Percentiles rank a stretch among this genome's conserved stretches.
These are phyloP conservation scores for Hirschfeldia incana DNA, from an alignment of 345 rosid species.

Conservation along the genomic window DNA sequence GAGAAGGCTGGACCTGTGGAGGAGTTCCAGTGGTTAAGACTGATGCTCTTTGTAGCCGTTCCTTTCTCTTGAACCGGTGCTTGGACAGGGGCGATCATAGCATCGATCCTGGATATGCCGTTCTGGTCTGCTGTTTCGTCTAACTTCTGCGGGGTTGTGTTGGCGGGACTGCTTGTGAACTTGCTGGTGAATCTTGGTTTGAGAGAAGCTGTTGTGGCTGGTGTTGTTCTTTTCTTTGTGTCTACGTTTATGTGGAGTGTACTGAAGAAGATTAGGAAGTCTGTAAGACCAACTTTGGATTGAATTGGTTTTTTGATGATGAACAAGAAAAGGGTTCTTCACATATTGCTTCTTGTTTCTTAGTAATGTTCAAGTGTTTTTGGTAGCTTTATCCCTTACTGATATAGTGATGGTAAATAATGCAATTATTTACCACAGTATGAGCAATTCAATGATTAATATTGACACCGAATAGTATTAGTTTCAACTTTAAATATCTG, in stretches of 20 bases:
- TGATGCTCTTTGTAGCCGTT: conserved; percentile 96
- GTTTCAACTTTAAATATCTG: too few species aligned
- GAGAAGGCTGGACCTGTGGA: conserved; percentile 84
- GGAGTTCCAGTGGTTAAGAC: conserved; percentile 90
- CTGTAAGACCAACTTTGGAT: neutral
- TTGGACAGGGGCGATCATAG: conserved; percentile 93
- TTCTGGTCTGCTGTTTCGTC: conserved; percentile 80
- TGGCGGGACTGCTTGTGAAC: conserved; percentile 84
- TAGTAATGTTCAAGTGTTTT: conserved; percentile 13
- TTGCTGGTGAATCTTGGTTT: conserved; percentile 83
- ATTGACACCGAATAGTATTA: too few species aligned
- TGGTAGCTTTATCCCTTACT: neutral
- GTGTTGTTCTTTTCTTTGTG: conserved; percentile 62
- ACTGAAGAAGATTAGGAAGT: conserved; percentile 44
- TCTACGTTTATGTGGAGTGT: conserved; percentile 87
- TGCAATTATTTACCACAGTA: neutral
- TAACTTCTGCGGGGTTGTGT: conserved; percentile 75
- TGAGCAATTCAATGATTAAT: neutral
- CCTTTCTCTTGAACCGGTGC: conserved; percentile 98
- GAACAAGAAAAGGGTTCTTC: conserved; percentile 5
- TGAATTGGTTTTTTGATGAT: conserved; percentile 11
- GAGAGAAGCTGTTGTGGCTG: conserved; percentile 68
- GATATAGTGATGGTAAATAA: neutral
- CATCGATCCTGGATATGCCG: conserved; percentile 88
- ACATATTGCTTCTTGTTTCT: neutral